Evolutionary conservation across 2,329 filamentous ascomycete species (phyloP), one percentile per base, ranked within the genome.

Genomic region (Phaeoacremonium minimum): DNA sequence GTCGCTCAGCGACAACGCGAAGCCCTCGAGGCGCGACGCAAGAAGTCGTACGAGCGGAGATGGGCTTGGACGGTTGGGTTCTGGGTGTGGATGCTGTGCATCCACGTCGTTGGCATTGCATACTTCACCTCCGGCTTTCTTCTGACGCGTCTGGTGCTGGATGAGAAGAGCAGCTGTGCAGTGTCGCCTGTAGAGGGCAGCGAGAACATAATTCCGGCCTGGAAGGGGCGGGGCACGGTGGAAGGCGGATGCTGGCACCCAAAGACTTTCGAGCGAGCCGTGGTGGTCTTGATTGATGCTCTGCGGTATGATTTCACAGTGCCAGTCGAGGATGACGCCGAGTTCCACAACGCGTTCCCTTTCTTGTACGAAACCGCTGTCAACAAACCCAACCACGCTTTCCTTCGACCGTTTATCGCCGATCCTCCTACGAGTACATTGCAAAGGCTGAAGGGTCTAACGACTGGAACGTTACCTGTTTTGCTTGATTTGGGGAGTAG

Each of bases 271-370:
- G 79, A 95, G 44, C 93, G 90, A 57, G 90, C 91, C 9, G 82
- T 98, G 32, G 76, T 98, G 16, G 77, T 98, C 38, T 68, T 98
- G 34, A 85, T 98, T 40, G 93, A 98, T 60, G 93, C 93, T 36
- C 73, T 98, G 40, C 84, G 93, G 42, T 98, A 98, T 63, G 93
- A 98, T 61, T 98, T 98, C 51, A 94, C 91, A 0, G 79, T 97
- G 9, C 93, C 93, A 1, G 83, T 85, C 42, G 64, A 70, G 30
- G 66, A 76, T 39, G 61, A 71, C 48, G 53, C 65, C 32, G 67
- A 66, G 34, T 98, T 87, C 59, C 90, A 96, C 61, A 85, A 98
- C 57, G 85, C 89, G 6, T 76, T 98, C 20, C 87, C 89, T 1
- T 78, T 95, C 36, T 67, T 97, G 17, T 84, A 96, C 66, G 87